phyloP scores from a whole-genome alignment of 2,329 filamentous ascomycete genomes.

The Trichoderma guizhouense region DNA sequence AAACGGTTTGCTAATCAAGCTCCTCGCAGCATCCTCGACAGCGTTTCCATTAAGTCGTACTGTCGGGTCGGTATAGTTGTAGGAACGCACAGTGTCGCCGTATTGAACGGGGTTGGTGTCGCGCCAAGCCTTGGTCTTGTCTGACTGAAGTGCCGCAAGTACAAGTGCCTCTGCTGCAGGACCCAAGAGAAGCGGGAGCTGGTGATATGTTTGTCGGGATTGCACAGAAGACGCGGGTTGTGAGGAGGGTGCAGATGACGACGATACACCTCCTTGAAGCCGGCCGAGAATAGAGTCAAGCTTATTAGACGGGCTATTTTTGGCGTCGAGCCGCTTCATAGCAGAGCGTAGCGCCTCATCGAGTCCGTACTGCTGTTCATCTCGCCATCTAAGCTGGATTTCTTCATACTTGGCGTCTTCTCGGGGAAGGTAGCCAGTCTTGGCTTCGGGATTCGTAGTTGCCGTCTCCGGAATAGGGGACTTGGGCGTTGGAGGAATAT shows the following conservation, averaged over 20 bases:
- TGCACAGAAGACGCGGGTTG: conserved; percentile 19
- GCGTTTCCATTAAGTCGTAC: conserved; percentile 42
- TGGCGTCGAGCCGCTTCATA: conserved; percentile 41
- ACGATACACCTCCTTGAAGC: conserved; percentile 27
- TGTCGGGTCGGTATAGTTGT: conserved; percentile 42
- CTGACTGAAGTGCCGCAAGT: conserved; percentile 43
- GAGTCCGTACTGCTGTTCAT: conserved; percentile 44
- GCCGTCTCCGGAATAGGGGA: conserved; percentile 44
- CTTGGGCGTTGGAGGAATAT: conserved; percentile 56
- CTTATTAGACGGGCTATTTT: conserved; percentile 34
- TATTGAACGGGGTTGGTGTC: conserved; percentile 39
- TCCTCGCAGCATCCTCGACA: conserved; percentile 42
- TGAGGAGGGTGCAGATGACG: conserved; percentile 17
- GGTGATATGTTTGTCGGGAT: conserved; percentile 21
- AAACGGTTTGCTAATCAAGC: conserved; percentile 45
- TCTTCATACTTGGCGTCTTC: conserved; percentile 45
- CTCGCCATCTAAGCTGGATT: conserved; percentile 47
- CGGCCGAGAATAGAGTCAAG: conserved; percentile 41
- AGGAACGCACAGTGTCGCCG: conserved; percentile 29
- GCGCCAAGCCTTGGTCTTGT: conserved; percentile 42
- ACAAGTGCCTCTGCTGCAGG: conserved; percentile 40
- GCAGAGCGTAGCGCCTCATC: conserved; percentile 43
- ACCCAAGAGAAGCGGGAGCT: conserved; percentile 31
- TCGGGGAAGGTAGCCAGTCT: conserved; percentile 37
- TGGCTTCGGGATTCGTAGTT: conserved; percentile 25